Evolutionary conservation across 371 early-diverging fungal genomes (phyloP), one percentile per base, ranked within the genome.

Genomic region (Rhizomucor miehei): DNA sequence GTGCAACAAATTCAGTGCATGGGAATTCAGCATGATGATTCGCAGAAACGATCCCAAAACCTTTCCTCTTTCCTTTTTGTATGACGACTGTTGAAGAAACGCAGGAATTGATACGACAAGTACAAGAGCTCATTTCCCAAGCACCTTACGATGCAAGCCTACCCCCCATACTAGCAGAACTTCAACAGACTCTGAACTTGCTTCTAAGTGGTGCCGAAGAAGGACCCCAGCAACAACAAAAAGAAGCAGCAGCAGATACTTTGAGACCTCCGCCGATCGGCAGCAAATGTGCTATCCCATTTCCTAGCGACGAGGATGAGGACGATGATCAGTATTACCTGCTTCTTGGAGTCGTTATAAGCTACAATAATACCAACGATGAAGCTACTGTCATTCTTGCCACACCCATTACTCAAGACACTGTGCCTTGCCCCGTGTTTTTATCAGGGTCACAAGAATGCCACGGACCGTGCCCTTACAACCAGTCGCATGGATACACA

Each of bases 401-500:
- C 11, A 65, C 60, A 17, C 69, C 69, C 20, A 41, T 69, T 1
- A 56, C 65, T 1, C 25, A 3, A 20, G 56, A 60, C 6, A 69
- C 62, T 0, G 25, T 69, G 9, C 60, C 65, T 1, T 69, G 69
- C 34, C 16, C 46, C 6, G 44, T 43, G 12, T 52, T 52, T 57
- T 48, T 58, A 12, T 46, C 16, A 9, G 39, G 23, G 9, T n/a
- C 16, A 1, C 13, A 13, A 2, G 16, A 52, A 11, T 45, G 51
- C 34, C 37, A 17, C n/a, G 20, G 16, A 5, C 17, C 48, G 2
- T 60, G 60, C n/a, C 39, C 45, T 3, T 34, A 44, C 10, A n/a
- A 43, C n/a, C 57, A 44, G 8, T 62, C 62, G 2, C 68, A 67
- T 50, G 69, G 69, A 2, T 59, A 62, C 29, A 25, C 51, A 1